Evolutionary conservation across 164 flowering plant species (phyloP), one percentile per base, ranked within the genome.

Genomic region (Macadamia integrifolia): DNA sequence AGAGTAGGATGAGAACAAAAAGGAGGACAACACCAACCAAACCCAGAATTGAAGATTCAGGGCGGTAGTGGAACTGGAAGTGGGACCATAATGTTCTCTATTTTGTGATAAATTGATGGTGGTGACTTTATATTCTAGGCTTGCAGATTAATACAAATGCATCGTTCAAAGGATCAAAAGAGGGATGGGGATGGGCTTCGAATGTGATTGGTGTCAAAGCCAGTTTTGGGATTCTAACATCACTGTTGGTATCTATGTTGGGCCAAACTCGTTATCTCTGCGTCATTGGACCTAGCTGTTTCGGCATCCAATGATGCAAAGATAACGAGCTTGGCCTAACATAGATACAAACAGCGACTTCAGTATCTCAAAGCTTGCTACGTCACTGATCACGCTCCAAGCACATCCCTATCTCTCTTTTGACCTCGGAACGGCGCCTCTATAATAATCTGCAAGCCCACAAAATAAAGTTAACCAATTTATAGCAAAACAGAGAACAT

Each of bases 221-320:
- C 59, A 82, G 96, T 69, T 75, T 92, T 68, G 98, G 98, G n/a
- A 92, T 90, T 55, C 81, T 87, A 40, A 87, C 96, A 28, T 92
- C 98, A 6, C 90, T 92, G 13, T 55, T 92, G 77, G 98, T 92
- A 29, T 89, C 98, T 53, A 92, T 92, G 96, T 76, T 92, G 48
- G 96, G 94, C 40, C 98, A 92, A 75, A 91, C 98, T 0, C 80
- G 98, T 67, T 92, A 92, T 75, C 82, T 92, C 35, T 92, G 98
- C 71, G 98, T 90, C 52, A 84, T 92, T 13, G 98, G 88, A 44
- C 77, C 23, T 23, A 23, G 23, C 23, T 23, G 68, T 87, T 70
- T 17, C 92, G 82, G 78, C 98, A 77, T 44, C 88, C 98, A 13
- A 92, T 84, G 52, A 90, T 96, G 71, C 98, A 92, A 32, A 92